These are phyloP conservation scores for Sanghuangporus sanghuang DNA, from an alignment of 1,284 basidiomycete species.

Conservation along the genomic window DNA sequence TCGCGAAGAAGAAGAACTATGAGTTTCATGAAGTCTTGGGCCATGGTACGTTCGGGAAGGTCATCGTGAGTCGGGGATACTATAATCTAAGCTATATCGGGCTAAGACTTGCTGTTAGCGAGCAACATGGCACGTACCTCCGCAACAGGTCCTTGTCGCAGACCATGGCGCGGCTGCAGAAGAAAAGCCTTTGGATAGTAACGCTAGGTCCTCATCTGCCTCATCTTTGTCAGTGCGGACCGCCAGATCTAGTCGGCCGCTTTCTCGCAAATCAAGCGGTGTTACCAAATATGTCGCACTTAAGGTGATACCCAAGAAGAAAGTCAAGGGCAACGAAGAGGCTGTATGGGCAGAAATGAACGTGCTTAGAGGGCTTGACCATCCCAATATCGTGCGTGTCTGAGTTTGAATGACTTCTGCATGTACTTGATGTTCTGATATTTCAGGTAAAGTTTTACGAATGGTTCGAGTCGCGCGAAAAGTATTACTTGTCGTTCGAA, in stretches of 20 bases:
- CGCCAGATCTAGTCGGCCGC: slow-evolving; percentile 8
- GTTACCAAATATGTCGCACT: slow-evolving; percentile 74
- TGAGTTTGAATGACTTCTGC: background rate
- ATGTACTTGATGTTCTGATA: background rate
- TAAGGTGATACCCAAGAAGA: slow-evolving; percentile 88
- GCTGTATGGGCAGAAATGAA: slow-evolving; percentile 90
- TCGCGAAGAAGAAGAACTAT: slow-evolving; percentile 79
- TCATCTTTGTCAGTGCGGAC: slow-evolving; percentile 13
- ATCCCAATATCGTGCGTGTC: slow-evolving; percentile 78
- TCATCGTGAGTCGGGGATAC: slow-evolving; percentile 54
- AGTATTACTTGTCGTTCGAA: slow-evolving; percentile 91
- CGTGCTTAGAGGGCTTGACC: slow-evolving; percentile 80
- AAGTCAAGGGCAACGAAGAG: slow-evolving; percentile 82
- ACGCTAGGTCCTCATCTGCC: slow-evolving; percentile 6
- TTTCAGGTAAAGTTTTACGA: slow-evolving; percentile 85
- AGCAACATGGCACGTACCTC: slow-evolving; percentile 70
- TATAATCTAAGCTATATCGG: background rate
- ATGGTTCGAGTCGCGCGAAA: slow-evolving; percentile 87
- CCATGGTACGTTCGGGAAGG: slow-evolving; percentile 82
- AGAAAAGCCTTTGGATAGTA: background rate
- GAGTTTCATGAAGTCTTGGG: slow-evolving; percentile 72
- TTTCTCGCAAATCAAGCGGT: slow-evolving; percentile 16
- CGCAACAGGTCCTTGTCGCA: slow-evolving; percentile 50
- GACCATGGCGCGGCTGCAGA: slow-evolving; percentile 44
- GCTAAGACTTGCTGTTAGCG: slow-evolving; percentile 33